Evolutionary conservation across 148 eudicot species (phyloP), one percentile per base, ranked within the genome.

Genomic region (Cornus controversa): DNA sequence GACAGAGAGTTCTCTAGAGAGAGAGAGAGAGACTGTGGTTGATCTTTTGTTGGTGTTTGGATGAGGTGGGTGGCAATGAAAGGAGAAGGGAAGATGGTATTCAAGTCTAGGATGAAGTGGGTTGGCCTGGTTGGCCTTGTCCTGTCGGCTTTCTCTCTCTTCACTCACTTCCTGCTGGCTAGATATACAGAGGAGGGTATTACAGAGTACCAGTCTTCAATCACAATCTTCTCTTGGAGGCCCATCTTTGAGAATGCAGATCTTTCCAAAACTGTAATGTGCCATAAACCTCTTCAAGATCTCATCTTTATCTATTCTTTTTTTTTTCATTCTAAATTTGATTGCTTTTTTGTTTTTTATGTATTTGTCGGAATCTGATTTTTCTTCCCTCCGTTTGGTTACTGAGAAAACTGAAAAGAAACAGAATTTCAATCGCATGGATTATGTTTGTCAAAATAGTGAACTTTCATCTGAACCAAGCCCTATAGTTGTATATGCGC

Each of bases 201-300:
- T 60, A 77, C 84, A 22, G 86, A 84, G 71, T 84, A 80, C 72
- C 84, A 87, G 37, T 83, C 86, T 71, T 89, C 89, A 47, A 71
- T 85, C 67, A 83, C 92, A 1, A 86, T 92, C 72, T 90, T 92
- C 75, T 87, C 91, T 75, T 92, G 97, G 97, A 85, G 90, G 77
- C 97, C 97, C 75, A 68, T 84, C 27, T 85, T 92, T 77, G 83
- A 81, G 34, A 85, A 75, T 86, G 75, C 92, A 70, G 89, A 90
- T 92, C 94, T 88, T 83, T 80, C 90, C 57, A 74, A 80, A 63
- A 80, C 42, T 89, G 97, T 92, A 90, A 88, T 75, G 54, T 78
- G 28, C 60, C 78, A 70, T 37, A 27, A 20, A 13, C 28, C 66
- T 42, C 73, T 77, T 34, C 23, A 70, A 80, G 81, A 82, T 82